Percentiles rank a stretch among this genome's conserved stretches.
Evolutionary conservation across 225 moss, liverwort and hornwort genomes (phyloP).

Genomic region (Thuidium tamariscinum): DNA sequence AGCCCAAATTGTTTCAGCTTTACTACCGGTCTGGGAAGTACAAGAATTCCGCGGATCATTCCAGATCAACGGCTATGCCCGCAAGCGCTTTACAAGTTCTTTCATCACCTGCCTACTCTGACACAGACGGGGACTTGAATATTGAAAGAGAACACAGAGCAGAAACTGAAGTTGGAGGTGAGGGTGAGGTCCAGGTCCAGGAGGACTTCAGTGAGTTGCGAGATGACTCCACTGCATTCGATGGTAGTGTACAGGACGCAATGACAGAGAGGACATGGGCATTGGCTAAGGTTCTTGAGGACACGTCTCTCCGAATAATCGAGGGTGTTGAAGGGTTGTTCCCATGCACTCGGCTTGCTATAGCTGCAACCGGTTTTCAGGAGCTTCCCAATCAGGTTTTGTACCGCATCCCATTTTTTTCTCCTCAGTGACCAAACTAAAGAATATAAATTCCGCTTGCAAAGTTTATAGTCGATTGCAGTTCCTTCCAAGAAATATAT

Average conservation of each 20-base stretch:
- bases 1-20: constrained; percentile 79
- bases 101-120: constrained; percentile 18
- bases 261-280: constrained; percentile 61
- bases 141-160: background rate
- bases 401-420: background rate
- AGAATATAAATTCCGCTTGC: background rate
- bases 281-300: constrained; percentile 65
- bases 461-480: background rate
- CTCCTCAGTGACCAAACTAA: background rate
- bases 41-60: constrained; percentile 70
- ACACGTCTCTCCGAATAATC: constrained; percentile 45
- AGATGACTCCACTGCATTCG: background rate
- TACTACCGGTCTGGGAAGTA: constrained; percentile 76
- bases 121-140: constrained; percentile 6
- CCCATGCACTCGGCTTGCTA: constrained; percentile 82
- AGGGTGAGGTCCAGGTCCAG: constrained; percentile 10
- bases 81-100: constrained; percentile 51
- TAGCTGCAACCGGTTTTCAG: constrained; percentile 77
- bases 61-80: constrained; percentile 77
- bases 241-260: constrained; percentile 22
- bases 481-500: background rate
- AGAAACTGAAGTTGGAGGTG: constrained; percentile 8
- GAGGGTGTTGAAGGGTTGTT: constrained; percentile 62
- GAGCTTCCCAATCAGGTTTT: constrained; percentile 68
- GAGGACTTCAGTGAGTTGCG: constrained; percentile 1